Evolutionary conservation across 2,329 filamentous ascomycete species (phyloP).

Genomic region (Hypoxylon sp.): DNA sequence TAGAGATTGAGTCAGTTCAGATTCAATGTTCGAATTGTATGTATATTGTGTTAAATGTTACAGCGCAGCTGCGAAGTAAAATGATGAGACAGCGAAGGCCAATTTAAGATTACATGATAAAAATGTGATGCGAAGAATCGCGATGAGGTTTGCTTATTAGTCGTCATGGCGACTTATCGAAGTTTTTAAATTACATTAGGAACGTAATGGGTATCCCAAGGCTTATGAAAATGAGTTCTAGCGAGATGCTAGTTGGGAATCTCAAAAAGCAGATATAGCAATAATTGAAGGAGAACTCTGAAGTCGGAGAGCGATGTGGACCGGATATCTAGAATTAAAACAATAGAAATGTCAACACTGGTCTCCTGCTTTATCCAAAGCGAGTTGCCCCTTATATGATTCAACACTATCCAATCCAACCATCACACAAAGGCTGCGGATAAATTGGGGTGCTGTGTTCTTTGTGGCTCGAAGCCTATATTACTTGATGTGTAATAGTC

Average conservation of each 20-base stretch:
- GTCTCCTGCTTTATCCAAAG: background rate
- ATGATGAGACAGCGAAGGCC: background rate
- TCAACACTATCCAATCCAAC: background rate
- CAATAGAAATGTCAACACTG: background rate
- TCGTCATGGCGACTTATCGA: background rate
- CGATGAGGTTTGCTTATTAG: background rate
- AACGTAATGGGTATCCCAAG: background rate
- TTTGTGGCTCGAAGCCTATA: slow-evolving; percentile 16
- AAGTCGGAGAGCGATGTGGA: background rate
- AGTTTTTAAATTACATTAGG: background rate
- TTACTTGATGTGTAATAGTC: slow-evolving; percentile 4
- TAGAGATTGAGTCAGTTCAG: background rate
- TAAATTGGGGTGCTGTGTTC: background rate
- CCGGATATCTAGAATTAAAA: background rate
- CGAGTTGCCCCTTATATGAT: background rate
- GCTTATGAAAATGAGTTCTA: background rate
- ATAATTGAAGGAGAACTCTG: background rate
- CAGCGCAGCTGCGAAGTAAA: background rate
- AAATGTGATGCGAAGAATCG: background rate
- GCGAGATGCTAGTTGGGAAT: background rate
- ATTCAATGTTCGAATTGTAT: background rate
- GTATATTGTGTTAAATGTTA: background rate
- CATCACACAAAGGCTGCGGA: background rate
- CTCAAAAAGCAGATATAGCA: background rate
- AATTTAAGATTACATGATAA: background rate